A percentile compares a stretch with the other conserved stretches of the same genome.
Conservation (phyloP, 2,329 filamentous ascomycete genomes). For the Monosporascus ibericus region DNA sequence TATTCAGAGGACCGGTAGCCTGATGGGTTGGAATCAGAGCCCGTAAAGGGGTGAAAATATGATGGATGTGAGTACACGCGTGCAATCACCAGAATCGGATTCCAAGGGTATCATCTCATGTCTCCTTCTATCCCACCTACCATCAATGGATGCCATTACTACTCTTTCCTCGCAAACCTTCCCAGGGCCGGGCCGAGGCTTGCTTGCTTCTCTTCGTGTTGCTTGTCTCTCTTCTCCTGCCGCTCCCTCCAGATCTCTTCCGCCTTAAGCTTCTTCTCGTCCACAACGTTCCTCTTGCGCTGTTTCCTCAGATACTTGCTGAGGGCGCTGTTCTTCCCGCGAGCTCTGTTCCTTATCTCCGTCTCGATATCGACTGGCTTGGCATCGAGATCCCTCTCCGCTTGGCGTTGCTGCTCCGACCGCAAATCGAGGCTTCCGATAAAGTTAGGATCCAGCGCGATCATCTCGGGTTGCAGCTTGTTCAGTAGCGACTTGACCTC, state of each 20-base stretch:
- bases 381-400: slow-evolving; percentile 74
- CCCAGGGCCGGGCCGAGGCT: slow-evolving; percentile 81
- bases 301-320: slow-evolving; percentile 89
- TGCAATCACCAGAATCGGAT: too few relatives aligned
- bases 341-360: slow-evolving; percentile 67
- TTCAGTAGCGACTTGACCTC: slow-evolving; percentile 88
- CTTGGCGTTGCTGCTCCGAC: slow-evolving; percentile 68
- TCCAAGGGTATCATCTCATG: too few relatives aligned
- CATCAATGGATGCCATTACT: slow-evolving; percentile 10
- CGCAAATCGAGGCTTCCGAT: slow-evolving; percentile 82
- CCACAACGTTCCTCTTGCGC: slow-evolving; percentile 86
- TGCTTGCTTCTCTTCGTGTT: slow-evolving; percentile 56
- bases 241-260: slow-evolving; percentile 75
- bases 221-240: slow-evolving; percentile 59
- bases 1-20: too few relatives aligned
- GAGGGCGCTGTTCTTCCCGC: slow-evolving; percentile 84
- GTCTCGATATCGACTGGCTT: slow-evolving; percentile 52
- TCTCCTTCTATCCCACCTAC: too few relatives aligned
- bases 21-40: too few relatives aligned
- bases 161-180: slow-evolving; percentile 73
- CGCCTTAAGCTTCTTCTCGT: slow-evolving; percentile 84
- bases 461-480: slow-evolving; percentile 96
- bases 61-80: too few relatives aligned
- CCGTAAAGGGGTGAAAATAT: too few relatives aligned
- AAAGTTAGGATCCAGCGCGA: slow-evolving; percentile 86